Evolutionary conservation across 2,329 filamentous ascomycete genomes (phyloP).

Genomic region (Colletotrichum lindemuthianum): DNA sequence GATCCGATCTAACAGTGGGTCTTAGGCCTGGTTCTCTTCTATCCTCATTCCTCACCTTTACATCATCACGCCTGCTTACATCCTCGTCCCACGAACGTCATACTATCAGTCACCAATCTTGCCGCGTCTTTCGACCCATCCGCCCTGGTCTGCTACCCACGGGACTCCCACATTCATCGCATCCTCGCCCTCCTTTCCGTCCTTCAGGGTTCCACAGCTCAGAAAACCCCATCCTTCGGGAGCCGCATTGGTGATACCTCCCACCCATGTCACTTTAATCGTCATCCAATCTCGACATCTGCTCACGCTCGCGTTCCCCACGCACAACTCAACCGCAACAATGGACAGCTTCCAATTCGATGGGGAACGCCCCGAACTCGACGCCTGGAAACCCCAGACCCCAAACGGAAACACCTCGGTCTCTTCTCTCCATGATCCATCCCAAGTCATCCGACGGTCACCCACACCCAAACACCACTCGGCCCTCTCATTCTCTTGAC

Average conservation of each 20-base stretch:
- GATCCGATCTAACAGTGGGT: constrained; percentile 1
- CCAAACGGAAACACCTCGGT: constrained; percentile 32
- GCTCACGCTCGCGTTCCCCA: neutral
- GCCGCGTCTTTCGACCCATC: neutral
- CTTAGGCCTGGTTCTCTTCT: neutral
- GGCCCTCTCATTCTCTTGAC: constrained; percentile 25
- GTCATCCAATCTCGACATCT: constrained; percentile 12
- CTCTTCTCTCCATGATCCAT: constrained; percentile 8
- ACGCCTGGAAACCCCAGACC: constrained; percentile 32
- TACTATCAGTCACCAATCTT: constrained; percentile 12
- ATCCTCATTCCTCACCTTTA: constrained; percentile 15
- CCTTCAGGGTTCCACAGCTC: constrained; percentile 20
- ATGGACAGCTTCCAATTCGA: constrained; percentile 3
- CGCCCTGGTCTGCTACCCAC: constrained; percentile 1
- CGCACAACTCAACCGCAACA: neutral
- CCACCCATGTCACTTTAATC: neutral
- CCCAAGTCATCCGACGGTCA: constrained; percentile 31
- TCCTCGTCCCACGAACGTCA: constrained; percentile 30
- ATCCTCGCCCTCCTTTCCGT: neutral
- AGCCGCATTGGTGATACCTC: constrained; percentile 26
- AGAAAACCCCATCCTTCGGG: constrained; percentile 20
- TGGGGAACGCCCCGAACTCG: constrained; percentile 33
- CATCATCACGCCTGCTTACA: constrained; percentile 26
- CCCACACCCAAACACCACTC: constrained; percentile 13
- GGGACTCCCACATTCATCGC: neutral